These are phyloP conservation scores for Tylopilus balloui DNA, from an alignment of 768 basidiomycete species.

Conservation along the genomic window DNA sequence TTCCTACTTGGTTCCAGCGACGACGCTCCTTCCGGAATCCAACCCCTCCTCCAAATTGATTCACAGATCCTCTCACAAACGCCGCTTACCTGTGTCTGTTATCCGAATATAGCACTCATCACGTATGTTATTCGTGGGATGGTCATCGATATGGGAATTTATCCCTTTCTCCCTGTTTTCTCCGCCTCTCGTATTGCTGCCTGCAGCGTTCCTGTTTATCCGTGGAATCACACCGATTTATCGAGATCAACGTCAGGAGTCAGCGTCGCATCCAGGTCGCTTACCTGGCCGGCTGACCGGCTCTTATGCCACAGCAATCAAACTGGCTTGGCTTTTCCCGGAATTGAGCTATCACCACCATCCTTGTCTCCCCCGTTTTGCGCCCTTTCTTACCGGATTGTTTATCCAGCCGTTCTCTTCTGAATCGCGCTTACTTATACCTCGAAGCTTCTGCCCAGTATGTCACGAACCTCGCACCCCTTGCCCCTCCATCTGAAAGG, in stretches of 20 bases:
- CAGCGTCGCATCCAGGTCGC: slow-evolving; percentile 4
- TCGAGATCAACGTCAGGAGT: slow-evolving; percentile 22
- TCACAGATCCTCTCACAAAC: slow-evolving; percentile 27
- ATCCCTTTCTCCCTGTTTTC: slow-evolving; percentile 5
- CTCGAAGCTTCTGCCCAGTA: background rate
- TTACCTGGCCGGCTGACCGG: background rate
- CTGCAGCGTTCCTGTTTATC: slow-evolving; percentile 5
- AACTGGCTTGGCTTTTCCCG: background rate
- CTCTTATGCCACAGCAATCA: background rate
- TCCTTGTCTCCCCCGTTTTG: background rate
- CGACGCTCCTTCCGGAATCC: slow-evolving; percentile 7
- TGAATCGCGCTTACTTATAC: slow-evolving; percentile 21
- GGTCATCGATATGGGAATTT: slow-evolving; percentile 21
- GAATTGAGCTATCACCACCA: slow-evolving; percentile 9
- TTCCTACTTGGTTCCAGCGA: slow-evolving; percentile 7
- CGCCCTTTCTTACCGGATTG: slow-evolving; percentile 1
- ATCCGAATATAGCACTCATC: slow-evolving; percentile 5
- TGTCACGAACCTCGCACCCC: slow-evolving; percentile 1
- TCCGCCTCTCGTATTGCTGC: background rate
- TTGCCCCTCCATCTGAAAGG: background rate
- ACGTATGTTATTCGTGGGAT: slow-evolving; percentile 2
- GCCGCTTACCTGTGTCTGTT: slow-evolving; percentile 2
- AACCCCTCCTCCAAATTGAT: slow-evolving; percentile 7
- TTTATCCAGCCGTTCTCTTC: background rate
- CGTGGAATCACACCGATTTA: slow-evolving; percentile 4